Evolutionary conservation across 176 grass and related monocot species (phyloP), one percentile per base, ranked within the genome.

Genomic region (Phyllostachys edulis): DNA sequence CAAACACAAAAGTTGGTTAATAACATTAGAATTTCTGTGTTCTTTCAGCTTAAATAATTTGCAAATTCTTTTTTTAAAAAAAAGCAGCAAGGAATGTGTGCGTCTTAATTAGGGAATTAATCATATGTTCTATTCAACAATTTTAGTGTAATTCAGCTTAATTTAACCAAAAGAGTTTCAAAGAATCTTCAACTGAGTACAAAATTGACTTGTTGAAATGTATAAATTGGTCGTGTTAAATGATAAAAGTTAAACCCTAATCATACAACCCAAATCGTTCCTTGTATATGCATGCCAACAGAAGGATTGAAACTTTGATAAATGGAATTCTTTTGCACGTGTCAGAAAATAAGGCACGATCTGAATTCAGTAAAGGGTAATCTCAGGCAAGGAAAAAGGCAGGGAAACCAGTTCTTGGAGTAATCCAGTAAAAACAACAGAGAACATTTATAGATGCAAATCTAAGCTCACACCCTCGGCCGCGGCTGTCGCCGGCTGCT

Each of bases 391-490:
- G 32, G 41, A 46, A 60, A 40, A 59, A 67, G 84, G n/a, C 47
- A 36, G 50, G n/a, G 79, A 78, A 78, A 87, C 51, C 49, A 79
- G 60, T 86, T 86, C 49, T 61, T 42, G 27, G 23, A 63, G 75
- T 45, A 55, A 73, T 61, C 59, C 9, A 40, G 32, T 74, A 73
- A 85, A 63, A 73, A 63, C 84, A 90, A 36, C 6, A 63, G 62
- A 67, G 24, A 85, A 21, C 20, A 69, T 75, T 92, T 87, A 99
- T 87, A 99, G 94, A 83, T 89, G 96, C 91, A 98, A 92, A 96
- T 99, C 96, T 90, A 99, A 87, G 81, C 96, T 96, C 26, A 96
- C 80, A 38, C 87, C 90, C 63, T 99, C 96, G 17, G 78, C 75
- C 59, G 50, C 84, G 14, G 83, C 82, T 68, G 74, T 83, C 16